Base-by-base conservation (phyloP, 1,284 basidiomycete genomes). In the Takashimella tepidaria region DNA sequence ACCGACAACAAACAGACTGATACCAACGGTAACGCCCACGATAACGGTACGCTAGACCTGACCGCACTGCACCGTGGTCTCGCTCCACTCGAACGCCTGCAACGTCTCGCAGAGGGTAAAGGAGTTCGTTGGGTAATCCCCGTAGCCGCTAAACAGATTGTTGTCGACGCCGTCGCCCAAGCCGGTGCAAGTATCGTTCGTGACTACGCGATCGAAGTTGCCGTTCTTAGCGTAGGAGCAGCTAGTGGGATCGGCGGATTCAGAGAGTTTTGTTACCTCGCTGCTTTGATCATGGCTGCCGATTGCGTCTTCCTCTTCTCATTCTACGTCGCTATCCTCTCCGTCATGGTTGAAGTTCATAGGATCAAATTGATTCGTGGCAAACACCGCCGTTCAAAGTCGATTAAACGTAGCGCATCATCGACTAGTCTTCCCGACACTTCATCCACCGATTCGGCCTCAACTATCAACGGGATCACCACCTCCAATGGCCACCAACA, bases 151-250 rank as follows among this genome's bases (percentile, higher is more conserved):
- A 85, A 84, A 23, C 84, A 88, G 57, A 85, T 98, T 50, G 86
- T 97, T 48, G 82, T 87, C 16, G 87, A 91, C 59, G 89, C 89
- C 1, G 83, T 98, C 52, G 81, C 84, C 54, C 80, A 83, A 27
- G 85, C 86, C 13, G 93, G 92, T 54, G 82, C 85, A 23, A 82
- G 84, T 43, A 92, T 98, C 63, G 83, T 98, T 46, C 82, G 93
- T 22, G 95, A 98, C 73, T 98, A 96, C 65, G 84, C 86, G 1
- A 82, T 98, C 49, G 95, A 98, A 68, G 87, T 98, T 50, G 86
- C 85, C 5, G 92, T 97, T 2, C 82, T 98, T 16, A 78, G 87
- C 31, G 81, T 93, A 22, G 95, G 95, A 21, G 92, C 92, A 1
- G 85, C 87, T 64, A 88, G 86, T 61, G 86, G 86, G 50, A 90